A percentile compares a stretch with the other conserved stretches of the same genome.
These are phyloP conservation scores for Jatropha podagrica DNA, from an alignment of 441 rosid genomes.

Conservation along the genomic window DNA sequence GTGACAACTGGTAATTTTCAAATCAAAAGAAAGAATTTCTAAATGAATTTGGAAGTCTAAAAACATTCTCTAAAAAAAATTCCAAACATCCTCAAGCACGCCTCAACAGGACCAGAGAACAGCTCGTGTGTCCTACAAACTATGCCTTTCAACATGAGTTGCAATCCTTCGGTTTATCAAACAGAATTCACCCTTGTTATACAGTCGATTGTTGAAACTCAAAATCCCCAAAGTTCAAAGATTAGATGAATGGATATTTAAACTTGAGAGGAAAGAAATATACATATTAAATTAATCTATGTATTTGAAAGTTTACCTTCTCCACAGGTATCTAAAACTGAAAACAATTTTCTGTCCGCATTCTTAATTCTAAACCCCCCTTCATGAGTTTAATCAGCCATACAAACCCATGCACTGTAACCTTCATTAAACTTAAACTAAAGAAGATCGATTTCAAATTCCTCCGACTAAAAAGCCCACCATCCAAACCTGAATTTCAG, in stretches of 20 bases:
- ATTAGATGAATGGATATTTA: neutral
- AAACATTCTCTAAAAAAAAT: neutral
- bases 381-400: neutral
- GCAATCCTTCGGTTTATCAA: neutral
- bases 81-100: neutral
- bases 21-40: neutral
- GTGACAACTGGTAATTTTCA: neutral
- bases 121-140: neutral
- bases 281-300: neutral
- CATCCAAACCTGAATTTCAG: neutral
- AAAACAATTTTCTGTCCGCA: neutral
- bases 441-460: neutral
- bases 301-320: neutral
- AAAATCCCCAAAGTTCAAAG: neutral
- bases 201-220: neutral
- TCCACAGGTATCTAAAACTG: neutral
- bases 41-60: neutral
- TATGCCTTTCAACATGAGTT: neutral
- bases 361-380: neutral
- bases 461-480: neutral
- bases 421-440: neutral
- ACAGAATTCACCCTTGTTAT: neutral
- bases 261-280: neutral
- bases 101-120: neutral
- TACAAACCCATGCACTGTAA: neutral